phyloP scores from a whole-genome alignment of 192 early-diverging fungal genomes.

The Powellomyces hirtus region DNA sequence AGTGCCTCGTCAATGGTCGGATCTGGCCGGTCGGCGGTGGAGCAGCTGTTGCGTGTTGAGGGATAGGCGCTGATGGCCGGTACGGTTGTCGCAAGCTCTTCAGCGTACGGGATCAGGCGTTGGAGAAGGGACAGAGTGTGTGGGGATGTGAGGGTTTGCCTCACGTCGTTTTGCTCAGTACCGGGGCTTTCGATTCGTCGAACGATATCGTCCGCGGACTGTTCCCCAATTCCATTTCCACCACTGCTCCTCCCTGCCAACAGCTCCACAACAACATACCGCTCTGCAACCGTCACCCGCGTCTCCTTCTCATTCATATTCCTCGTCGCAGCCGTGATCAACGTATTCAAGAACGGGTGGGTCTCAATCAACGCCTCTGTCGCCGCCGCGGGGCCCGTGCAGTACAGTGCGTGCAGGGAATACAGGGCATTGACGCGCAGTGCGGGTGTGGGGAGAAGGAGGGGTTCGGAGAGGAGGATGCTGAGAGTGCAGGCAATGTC shows the following conservation, averaged over 20 bases:
- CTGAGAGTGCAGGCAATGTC: conserved; percentile 12
- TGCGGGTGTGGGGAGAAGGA: conserved; percentile 6
- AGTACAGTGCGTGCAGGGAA: conserved; percentile 14
- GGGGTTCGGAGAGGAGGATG: conserved; percentile 7
- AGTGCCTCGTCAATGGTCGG: conserved; percentile 15
- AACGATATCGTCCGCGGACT: background rate
- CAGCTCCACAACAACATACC: background rate
- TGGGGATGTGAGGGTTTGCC: no score
- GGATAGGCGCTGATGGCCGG: background rate
- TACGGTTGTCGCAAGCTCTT: background rate
- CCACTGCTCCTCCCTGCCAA: background rate
- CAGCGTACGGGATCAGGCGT: no score
- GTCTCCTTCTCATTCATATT: background rate
- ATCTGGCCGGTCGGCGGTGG: background rate
- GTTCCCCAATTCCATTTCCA: background rate
- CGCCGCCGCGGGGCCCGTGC: background rate
- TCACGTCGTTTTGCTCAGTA: background rate
- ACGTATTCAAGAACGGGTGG: conserved; percentile 20
- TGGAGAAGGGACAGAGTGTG: no score
- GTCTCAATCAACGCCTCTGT: background rate
- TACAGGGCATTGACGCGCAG: conserved; percentile 21
- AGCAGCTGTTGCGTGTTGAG: background rate
- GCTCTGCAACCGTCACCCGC: background rate
- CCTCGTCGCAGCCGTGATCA: conserved; percentile 7
- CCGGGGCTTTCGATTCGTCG: background rate